A percentile compares a stretch with the other conserved stretches of the same genome.
These are phyloP conservation scores for Penicillium janthinellum DNA, from an alignment of 2,329 filamentous ascomycete genomes.

Conservation along the genomic window DNA sequence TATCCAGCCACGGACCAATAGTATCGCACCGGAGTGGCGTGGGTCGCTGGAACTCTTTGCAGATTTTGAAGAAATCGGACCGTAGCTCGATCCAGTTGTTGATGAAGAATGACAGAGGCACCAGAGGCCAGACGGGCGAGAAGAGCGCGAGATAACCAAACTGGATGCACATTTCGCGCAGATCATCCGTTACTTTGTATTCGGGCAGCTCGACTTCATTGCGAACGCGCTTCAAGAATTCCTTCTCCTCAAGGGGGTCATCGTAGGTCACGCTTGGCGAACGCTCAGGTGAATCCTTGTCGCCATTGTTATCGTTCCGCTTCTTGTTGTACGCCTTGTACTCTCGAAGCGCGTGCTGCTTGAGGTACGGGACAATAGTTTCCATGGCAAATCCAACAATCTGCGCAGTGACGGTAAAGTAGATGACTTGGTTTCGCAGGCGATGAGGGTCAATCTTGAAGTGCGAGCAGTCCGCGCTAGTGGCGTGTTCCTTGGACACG, in stretches of 20 bases:
- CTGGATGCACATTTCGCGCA: slow-evolving; percentile 92
- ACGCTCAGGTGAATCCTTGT: slow-evolving; percentile 26
- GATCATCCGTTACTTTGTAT: slow-evolving; percentile 91
- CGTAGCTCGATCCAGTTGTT: slow-evolving; percentile 98
- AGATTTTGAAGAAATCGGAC: slow-evolving; percentile 94
- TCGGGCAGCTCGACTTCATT: slow-evolving; percentile 78
- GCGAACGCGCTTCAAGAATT: slow-evolving; percentile 80
- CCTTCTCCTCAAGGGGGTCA: slow-evolving; percentile 77
- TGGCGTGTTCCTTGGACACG: slow-evolving; percentile 72
- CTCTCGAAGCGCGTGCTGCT: slow-evolving; percentile 76
- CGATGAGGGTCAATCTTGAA: slow-evolving; percentile 85
- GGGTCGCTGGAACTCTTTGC: slow-evolving; percentile 83
- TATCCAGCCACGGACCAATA: slow-evolving; percentile 92
- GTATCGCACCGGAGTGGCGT: slow-evolving; percentile 88
- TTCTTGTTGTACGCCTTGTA: slow-evolving; percentile 52
- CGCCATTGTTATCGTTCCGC: slow-evolving; percentile 26
- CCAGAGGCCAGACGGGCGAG: slow-evolving; percentile 90
- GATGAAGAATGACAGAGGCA: slow-evolving; percentile 82
- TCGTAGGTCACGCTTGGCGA: slow-evolving; percentile 49
- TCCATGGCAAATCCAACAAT: slow-evolving; percentile 87
- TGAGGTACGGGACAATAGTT: slow-evolving; percentile 80
- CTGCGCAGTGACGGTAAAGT: slow-evolving; percentile 94
- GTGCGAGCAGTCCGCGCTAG: slow-evolving; percentile 57
- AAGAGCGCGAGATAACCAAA: slow-evolving; percentile 91
- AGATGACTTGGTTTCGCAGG: slow-evolving; percentile 89